Conservation (phyloP, 495 filamentous ascomycete species). For the Trichoderma asperelloides region DNA sequence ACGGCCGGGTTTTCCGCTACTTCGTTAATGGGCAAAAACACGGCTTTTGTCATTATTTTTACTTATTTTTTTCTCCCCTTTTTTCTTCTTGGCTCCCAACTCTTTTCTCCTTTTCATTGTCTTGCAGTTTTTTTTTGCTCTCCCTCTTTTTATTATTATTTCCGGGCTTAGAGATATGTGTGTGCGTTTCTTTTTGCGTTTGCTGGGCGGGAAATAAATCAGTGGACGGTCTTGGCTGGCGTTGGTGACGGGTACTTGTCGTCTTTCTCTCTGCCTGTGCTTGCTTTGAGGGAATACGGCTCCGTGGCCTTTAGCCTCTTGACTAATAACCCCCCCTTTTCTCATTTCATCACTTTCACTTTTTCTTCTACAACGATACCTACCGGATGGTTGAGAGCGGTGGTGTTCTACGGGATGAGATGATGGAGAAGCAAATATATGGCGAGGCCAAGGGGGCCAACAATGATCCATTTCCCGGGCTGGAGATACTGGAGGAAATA, state of each 20-base stretch:
- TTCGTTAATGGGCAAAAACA: not conserved
- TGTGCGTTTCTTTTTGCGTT: slow-evolving; percentile 1
- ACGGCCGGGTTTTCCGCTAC: slow-evolving; percentile 14
- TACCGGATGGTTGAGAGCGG: not conserved
- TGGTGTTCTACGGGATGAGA: not conserved
- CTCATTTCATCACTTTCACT: not conserved
- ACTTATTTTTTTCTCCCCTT: slow-evolving; percentile 14
- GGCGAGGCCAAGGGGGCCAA: not conserved
- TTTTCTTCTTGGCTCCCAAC: slow-evolving; percentile 18
- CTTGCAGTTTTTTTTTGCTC: not conserved
- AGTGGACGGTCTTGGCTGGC: slow-evolving; percentile 2
- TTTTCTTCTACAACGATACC: not conserved
- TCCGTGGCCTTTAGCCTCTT: not conserved
- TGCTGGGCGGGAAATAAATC: not conserved
- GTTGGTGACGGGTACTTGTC: not conserved
- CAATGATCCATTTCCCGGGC: not conserved
- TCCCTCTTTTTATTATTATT: slow-evolving; percentile 13
- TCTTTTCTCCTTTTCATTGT: slow-evolving; percentile 15
- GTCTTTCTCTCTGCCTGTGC: not conserved
- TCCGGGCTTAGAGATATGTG: slow-evolving; percentile 10
- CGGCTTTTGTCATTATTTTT: not conserved
- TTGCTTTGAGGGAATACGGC: not conserved
- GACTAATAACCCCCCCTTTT: not conserved
- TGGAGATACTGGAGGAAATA: not conserved
- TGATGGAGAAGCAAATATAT: not conserved